Conservation (phyloP, 768 basidiomycete genomes). For the Russula sp. region DNA sequence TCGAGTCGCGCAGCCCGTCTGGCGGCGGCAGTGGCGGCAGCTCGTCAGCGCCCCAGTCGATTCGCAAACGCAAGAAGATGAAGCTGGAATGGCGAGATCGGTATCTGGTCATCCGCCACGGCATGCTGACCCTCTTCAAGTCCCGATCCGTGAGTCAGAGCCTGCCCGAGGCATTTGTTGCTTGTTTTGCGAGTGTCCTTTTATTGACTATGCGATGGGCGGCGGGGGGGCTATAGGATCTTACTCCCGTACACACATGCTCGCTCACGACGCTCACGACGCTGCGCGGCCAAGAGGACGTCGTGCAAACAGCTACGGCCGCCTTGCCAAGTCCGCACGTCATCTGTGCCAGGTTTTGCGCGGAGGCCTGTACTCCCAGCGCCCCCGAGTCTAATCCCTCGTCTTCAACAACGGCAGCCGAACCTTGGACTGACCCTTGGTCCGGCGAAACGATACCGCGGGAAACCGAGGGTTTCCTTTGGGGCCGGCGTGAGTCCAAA, state of each 20-base stretch:
- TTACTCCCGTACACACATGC: slow-evolving; percentile 22
- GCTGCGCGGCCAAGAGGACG: slow-evolving; percentile 20
- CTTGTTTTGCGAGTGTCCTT: neutral
- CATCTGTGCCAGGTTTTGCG: slow-evolving; percentile 22
- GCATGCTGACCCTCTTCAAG: slow-evolving; percentile 48
- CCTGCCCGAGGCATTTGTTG: neutral
- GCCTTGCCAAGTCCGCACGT: slow-evolving; percentile 16
- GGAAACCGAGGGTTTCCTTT: slow-evolving; percentile 8
- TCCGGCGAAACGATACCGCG: slow-evolving; percentile 16
- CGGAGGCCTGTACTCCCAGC: neutral
- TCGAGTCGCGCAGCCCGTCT: slow-evolving; percentile 3
- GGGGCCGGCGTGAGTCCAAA: slow-evolving; percentile 21
- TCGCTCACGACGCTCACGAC: slow-evolving; percentile 16
- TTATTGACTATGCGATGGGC: neutral
- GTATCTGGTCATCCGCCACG: slow-evolving; percentile 58
- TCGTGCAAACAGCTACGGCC: slow-evolving; percentile 1
- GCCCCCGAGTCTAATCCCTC: neutral
- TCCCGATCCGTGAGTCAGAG: slow-evolving; percentile 44
- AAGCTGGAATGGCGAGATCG: slow-evolving; percentile 57
- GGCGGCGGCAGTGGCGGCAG: neutral
- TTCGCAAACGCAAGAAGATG: slow-evolving; percentile 29
- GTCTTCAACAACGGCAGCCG: neutral
- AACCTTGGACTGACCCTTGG: slow-evolving; percentile 23
- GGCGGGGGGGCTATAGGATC: slow-evolving; percentile 5
- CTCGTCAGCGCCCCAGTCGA: neutral